Conservation (phyloP, 2,329 filamentous ascomycete species). For the Aspergillus sp. region DNA sequence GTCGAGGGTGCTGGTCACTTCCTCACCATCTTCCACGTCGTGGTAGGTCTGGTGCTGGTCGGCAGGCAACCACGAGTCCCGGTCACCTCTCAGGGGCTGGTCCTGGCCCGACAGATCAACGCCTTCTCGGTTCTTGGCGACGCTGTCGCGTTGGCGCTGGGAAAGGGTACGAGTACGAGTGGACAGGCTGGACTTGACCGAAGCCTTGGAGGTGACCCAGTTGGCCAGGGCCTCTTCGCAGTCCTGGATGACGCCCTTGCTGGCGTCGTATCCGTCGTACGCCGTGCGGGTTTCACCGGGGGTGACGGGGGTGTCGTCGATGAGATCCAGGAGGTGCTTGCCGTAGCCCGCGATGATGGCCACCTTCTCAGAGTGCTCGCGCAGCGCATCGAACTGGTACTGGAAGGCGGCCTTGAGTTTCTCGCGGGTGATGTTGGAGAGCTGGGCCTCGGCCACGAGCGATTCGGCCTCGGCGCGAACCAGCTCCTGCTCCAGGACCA, state of each 20-base stretch:
- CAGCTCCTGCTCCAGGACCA: conserved; percentile 96
- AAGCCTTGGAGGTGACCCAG: conserved; percentile 90
- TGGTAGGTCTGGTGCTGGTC: conserved; percentile 53
- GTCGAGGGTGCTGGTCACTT: conserved; percentile 32
- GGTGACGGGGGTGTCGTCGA: conserved; percentile 95
- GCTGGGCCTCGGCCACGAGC: conserved; percentile 95
- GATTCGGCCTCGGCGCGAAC: conserved; percentile 98
- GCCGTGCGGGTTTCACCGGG: conserved; percentile 93
- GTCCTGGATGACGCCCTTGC: conserved; percentile 98
- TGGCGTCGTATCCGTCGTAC: conserved; percentile 97
- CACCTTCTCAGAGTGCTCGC: conserved; percentile 96
- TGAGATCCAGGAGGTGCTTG: conserved; percentile 94
- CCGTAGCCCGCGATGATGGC: conserved; percentile 97
- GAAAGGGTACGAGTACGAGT: conserved; percentile 84
- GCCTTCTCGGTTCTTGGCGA: conserved; percentile 67
- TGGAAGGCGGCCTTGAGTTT: conserved; percentile 98
- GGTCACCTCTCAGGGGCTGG: conserved; percentile 73
- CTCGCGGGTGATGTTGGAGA: conserved; percentile 98
- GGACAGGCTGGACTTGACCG: conserved; percentile 83
- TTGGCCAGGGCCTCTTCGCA: conserved; percentile 97
- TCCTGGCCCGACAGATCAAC: conserved; percentile 84
- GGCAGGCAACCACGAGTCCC: conserved; percentile 76
- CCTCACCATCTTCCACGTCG: conserved; percentile 43
- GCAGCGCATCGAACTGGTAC: conserved; percentile 96
- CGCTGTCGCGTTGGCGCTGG: conserved; percentile 74